Evolutionary conservation across 352 stramenopile genomes (phyloP).

Genomic region (Phytophthora brassicae): DNA sequence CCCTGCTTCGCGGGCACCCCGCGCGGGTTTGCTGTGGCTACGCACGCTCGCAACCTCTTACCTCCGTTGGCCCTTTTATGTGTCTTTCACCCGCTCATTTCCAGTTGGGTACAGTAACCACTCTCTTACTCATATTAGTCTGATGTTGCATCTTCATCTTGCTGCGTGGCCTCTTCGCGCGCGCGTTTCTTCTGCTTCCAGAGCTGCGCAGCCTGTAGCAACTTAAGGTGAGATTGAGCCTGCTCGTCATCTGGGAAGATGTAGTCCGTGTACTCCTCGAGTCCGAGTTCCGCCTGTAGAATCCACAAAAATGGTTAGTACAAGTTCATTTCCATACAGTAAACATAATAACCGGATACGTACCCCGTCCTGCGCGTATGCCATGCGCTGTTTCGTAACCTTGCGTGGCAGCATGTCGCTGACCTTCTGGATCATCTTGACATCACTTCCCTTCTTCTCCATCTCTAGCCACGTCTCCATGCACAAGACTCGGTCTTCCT

Average conservation of each 20-base stretch:
- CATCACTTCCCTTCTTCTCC: slow-evolving; percentile 81
- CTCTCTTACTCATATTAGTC: too few relatives aligned
- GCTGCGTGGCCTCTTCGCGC: slow-evolving; percentile 44
- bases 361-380: slow-evolving; percentile 90
- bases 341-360: slow-evolving; percentile 22
- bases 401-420: slow-evolving; percentile 93
- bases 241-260: slow-evolving; percentile 98
- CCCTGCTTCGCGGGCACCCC: too few relatives aligned
- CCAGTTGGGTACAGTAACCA: too few relatives aligned
- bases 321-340: slow-evolving; percentile 1
- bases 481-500: slow-evolving; percentile 96
- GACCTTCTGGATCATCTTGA: slow-evolving; percentile 84
- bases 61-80: too few relatives aligned
- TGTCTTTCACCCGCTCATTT: too few relatives aligned
- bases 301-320: slow-evolving; percentile 20
- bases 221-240: slow-evolving; percentile 94
- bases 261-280: slow-evolving; percentile 99
- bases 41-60: too few relatives aligned
- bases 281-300: slow-evolving; percentile 79
- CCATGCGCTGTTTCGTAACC: slow-evolving; percentile 97
- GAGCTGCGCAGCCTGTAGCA: slow-evolving; percentile 96
- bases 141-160: slow-evolving; percentile 2
- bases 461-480: slow-evolving; percentile 96
- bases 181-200: slow-evolving; percentile 93
- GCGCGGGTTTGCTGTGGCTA: too few relatives aligned